These are phyloP conservation scores for Microglena sp. DNA, from an alignment of 139 green algal species.

Conservation along the genomic window DNA sequence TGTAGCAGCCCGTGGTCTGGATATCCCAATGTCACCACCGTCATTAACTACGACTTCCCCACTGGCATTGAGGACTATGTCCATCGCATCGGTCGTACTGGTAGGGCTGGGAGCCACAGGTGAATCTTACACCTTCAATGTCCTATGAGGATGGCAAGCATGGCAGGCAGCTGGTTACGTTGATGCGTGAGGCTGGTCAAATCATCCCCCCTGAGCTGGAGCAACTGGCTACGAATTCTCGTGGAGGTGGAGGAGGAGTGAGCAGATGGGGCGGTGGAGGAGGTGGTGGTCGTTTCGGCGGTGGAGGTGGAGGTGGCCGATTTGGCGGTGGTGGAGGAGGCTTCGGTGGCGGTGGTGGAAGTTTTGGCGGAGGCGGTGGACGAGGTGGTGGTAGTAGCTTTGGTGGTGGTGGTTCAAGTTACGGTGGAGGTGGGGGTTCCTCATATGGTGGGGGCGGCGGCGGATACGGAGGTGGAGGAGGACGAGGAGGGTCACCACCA, in stretches of 20 bases:
- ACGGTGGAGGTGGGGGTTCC: not conserved
- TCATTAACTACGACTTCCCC: slow-evolving; percentile 86
- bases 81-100: slow-evolving; percentile 82
- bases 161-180: slow-evolving; percentile 50
- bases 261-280: slow-evolving; percentile 32
- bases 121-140: slow-evolving; percentile 71
- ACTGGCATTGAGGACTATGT: slow-evolving; percentile 78
- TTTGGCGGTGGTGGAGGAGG: slow-evolving; percentile 21
- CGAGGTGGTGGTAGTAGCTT: slow-evolving; percentile 27
- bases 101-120: slow-evolving; percentile 70
- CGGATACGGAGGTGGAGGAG: slow-evolving; percentile 5
- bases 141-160: slow-evolving; percentile 55
- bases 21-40: slow-evolving; percentile 72
- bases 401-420: slow-evolving; percentile 13
- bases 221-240: slow-evolving; percentile 26
- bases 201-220: slow-evolving; percentile 43
- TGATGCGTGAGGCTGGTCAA: slow-evolving; percentile 54
- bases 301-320: slow-evolving; percentile 14
- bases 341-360: slow-evolving; percentile 14
- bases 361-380: slow-evolving; percentile 19
- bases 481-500: too few relatives aligned
- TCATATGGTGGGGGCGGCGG: slow-evolving; percentile 9
- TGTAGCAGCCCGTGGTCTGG: slow-evolving; percentile 91
- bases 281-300: slow-evolving; percentile 17
- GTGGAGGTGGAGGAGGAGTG: slow-evolving; percentile 24